Evolutionary conservation across 1,139 yeast species (phyloP).

Genomic region (Yamadazyma siamensis): DNA sequence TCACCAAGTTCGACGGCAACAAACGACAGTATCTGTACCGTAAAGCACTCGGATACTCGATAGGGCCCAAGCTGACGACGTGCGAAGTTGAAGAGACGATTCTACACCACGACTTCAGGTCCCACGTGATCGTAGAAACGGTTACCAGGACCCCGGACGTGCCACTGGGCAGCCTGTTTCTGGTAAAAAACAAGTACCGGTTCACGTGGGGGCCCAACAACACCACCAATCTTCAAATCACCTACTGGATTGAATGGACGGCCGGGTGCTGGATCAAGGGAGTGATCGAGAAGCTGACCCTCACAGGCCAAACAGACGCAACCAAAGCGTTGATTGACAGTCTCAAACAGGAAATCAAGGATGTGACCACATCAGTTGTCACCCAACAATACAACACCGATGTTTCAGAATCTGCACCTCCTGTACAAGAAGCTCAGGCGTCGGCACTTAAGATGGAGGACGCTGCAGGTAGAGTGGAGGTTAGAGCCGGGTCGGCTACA

Average conservation of each 20-base stretch:
- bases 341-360: slow-evolving; percentile 23
- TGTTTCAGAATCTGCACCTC: not conserved
- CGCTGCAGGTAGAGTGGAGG: too few species aligned
- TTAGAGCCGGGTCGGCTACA: too few species aligned
- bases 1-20: slow-evolving; percentile 33
- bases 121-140: slow-evolving; percentile 33
- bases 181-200: slow-evolving; percentile 47
- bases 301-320: slow-evolving; percentile 44
- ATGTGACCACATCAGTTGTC: too few species aligned
- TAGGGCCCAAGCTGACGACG: slow-evolving; percentile 57
- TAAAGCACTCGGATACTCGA: slow-evolving; percentile 47
- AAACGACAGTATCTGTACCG: slow-evolving; percentile 42
- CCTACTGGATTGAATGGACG: slow-evolving; percentile 51
- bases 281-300: slow-evolving; percentile 50
- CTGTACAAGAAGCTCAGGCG: not conserved
- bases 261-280: slow-evolving; percentile 57
- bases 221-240: slow-evolving; percentile 37
- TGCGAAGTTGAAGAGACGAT: slow-evolving; percentile 48
- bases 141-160: slow-evolving; percentile 54
- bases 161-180: slow-evolving; percentile 55
- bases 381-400: not conserved
- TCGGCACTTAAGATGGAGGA: too few species aligned
- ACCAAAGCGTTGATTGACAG: slow-evolving; percentile 29
- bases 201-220: slow-evolving; percentile 47
- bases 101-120: slow-evolving; percentile 37